A percentile compares a stretch with the other conserved stretches of the same genome.
Conservation (phyloP, 371 early-diverging fungal genomes). For the Lichtheimia ramosa region DNA sequence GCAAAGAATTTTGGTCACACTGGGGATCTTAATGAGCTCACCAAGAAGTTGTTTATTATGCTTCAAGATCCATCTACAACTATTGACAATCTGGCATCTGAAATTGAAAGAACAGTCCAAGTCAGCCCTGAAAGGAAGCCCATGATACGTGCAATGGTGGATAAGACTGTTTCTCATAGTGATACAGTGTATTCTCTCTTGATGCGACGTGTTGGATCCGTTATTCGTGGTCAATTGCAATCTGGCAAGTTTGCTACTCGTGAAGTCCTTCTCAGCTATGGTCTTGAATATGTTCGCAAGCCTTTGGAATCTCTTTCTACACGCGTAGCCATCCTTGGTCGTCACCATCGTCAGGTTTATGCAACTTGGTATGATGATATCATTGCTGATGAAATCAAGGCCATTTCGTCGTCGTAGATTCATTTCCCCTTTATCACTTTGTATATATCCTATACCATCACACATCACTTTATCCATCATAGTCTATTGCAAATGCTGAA, state of each 20-base stretch:
- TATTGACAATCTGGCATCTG: constrained; percentile 50
- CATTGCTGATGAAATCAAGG: constrained; percentile 20
- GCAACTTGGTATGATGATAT: constrained; percentile 65
- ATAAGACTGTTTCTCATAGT: constrained; percentile 66
- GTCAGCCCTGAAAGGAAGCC: constrained; percentile 37
- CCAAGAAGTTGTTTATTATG: constrained; percentile 52
- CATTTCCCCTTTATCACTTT: too few species aligned
- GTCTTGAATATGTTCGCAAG: constrained; percentile 59
- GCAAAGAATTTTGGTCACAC: constrained; percentile 54
- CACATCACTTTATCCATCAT: neutral
- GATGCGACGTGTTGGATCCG: constrained; percentile 56
- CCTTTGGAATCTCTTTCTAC: constrained; percentile 53
- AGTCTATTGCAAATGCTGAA: too few species aligned
- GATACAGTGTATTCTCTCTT: constrained; percentile 72
- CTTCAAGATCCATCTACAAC: constrained; percentile 50
- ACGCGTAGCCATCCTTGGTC: constrained; percentile 48
- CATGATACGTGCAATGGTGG: constrained; percentile 66
- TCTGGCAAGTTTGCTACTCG: constrained; percentile 47
- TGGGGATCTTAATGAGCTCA: constrained; percentile 29
- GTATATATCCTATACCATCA: constrained; percentile 5
- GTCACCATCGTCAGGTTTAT: constrained; percentile 72
- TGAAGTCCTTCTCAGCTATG: constrained; percentile 54
- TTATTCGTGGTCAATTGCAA: constrained; percentile 55
- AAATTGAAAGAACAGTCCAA: constrained; percentile 32
- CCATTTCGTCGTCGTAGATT: neutral